Evolutionary conservation across 768 basidiomycete species (phyloP).

Genomic region (Tricholoma hemisulphureum): DNA sequence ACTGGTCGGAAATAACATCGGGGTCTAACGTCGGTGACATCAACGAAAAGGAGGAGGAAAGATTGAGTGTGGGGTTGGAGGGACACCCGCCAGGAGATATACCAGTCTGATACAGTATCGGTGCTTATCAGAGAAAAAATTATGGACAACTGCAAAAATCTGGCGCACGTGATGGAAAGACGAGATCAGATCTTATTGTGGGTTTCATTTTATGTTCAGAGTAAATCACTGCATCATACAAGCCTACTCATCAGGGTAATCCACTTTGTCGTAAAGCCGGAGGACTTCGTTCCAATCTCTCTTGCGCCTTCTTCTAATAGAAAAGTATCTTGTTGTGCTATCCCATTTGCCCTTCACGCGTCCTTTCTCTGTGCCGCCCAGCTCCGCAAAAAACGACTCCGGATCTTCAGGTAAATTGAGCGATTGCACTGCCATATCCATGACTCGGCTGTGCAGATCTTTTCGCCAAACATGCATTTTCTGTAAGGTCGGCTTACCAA

Average conservation of each 20-base stretch:
- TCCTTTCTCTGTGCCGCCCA: conserved; percentile 69
- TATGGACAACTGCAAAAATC: background rate
- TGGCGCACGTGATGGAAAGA: background rate
- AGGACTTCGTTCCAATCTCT: conserved; percentile 90
- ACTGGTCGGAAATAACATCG: conserved; percentile 40
- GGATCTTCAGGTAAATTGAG: conserved; percentile 69
- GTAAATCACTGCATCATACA: conserved; percentile 3
- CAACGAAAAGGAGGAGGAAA: conserved; percentile 4
- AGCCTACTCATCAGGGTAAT: conserved; percentile 61
- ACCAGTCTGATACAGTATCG: too few species aligned
- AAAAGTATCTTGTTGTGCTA: conserved; percentile 73
- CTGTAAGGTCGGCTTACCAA: conserved; percentile 58
- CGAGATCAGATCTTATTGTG: conserved; percentile 5
- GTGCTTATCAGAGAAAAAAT: background rate
- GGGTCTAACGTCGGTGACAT: conserved; percentile 60
- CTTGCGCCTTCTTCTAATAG: conserved; percentile 72
- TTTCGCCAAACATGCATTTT: conserved; percentile 52
- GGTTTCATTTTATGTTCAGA: too few species aligned
- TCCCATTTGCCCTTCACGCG: conserved; percentile 68
- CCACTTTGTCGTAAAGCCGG: conserved; percentile 76
- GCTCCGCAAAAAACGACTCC: conserved; percentile 58
- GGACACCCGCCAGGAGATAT: background rate
- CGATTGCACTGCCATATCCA: conserved; percentile 55
- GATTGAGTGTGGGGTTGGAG: background rate
- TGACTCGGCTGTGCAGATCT: conserved; percentile 62